Evolutionary conservation across 768 basidiomycete species (phyloP), one percentile per base, ranked within the genome.

Genomic region (Termitomyces sp.): DNA sequence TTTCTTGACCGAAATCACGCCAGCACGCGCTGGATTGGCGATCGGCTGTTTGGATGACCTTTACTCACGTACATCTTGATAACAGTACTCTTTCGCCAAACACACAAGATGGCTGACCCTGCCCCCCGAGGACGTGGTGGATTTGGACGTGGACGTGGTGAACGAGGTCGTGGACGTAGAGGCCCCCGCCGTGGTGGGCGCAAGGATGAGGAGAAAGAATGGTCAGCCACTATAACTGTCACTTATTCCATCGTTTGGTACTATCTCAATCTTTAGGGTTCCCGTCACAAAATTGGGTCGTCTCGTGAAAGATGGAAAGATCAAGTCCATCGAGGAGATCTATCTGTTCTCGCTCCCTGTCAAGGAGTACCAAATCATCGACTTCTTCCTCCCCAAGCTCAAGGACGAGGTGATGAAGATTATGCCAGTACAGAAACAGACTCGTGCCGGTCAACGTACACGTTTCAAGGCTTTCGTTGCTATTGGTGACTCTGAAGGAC

Each of bases 401-500:
- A 99, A 99, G 83, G 97, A 95, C 65, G 94, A 97, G 73, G 97
- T 99, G 62, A 99, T 99, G 97, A 96, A 95, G 74, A 98, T 99
- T 72, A 94, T 94, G 88, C 97, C 97, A 63, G 97, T 99, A 54
- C 97, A 98, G 78, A 99, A 99, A 77, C 97, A 99, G 76, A 99
- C 97, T 58, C 94, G 93, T 69, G 97, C 97, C 65, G 97, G 97
- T 73, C 97, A 99, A 76, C 91, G 97, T 65, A 99, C 97, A 58
- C 90, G 97, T 61, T 99, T 99, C 87, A 98, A 99, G 79, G 97
- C 97, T 26, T 98, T 98, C 77, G 97, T 98, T 66, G 97, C 97
- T 58, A 97, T 99, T 67, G 97, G 97, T 70, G 97, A 99, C 78
- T 92, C 86, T 65, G 94, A 98, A 67, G 96, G 97, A 55, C 97